Evolutionary conservation across 768 basidiomycete genomes (phyloP), one percentile per base, ranked within the genome.

Genomic region (Leucosporidium creatinivorum): DNA sequence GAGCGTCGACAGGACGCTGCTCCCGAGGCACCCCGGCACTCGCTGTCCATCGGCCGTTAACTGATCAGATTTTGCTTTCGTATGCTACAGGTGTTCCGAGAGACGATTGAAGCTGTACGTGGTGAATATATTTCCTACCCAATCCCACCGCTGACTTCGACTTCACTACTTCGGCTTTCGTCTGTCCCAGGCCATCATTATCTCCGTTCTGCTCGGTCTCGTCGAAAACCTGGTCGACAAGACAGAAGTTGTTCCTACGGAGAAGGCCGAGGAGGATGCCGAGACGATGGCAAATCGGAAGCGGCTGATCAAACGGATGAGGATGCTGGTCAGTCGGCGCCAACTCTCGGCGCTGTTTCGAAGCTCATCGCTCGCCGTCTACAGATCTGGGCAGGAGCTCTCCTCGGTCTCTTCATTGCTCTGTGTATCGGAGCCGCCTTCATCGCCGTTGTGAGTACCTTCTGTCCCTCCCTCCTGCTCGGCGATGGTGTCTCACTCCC

Each of bases 101-200:
- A 96, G 83, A 89, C 91, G 9, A 84, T 96, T 70, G 92, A 96
- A 81, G 89, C 91, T 18, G 86, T 89, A 96, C 81, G 80, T 94
- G 77, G 3, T 44, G 39, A 6, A 9, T 88, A 89, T 13, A 89
- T 92, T 64, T 84, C 96, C 62, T 86, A 93, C 71, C 84, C 92
- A 70, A 82, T 88, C 7, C 76, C 31, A 18, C 17, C 52, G 50
- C 25, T 48, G 49, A 39, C 28, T 21, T 48, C n/a, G 47, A 19
- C 47, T 5, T 17, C 51, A 6, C 5, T 15, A 23, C 28, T 19
- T 56, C 7, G 30, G 39, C 39, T 10, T 44, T 44, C 39, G 15
- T 44, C 2, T 33, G 5, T 33, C 33, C 5, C 33, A 44, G 30
- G 39, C 56, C 54, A 88, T 97, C 81, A 91, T 98, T 82, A 80